These are phyloP conservation scores for Colletotrichum sp. DNA, from an alignment of 2,329 filamentous ascomycete genomes.

Conservation along the genomic window DNA sequence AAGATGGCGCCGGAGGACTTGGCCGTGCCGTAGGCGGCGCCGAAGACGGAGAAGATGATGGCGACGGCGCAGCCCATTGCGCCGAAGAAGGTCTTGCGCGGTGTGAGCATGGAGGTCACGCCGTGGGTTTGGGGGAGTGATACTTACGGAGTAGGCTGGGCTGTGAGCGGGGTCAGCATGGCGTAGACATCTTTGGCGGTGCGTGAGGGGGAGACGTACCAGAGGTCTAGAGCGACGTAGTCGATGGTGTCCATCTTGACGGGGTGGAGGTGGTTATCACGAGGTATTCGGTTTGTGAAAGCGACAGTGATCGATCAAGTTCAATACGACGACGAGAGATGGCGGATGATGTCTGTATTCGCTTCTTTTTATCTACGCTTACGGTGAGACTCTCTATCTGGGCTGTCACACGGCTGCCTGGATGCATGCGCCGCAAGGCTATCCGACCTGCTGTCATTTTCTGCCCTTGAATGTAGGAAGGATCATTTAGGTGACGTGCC, in stretches of 20 bases:
- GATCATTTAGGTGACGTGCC: background rate
- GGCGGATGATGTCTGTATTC: background rate
- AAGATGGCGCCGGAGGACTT: slow-evolving; percentile 50
- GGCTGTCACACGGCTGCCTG: background rate
- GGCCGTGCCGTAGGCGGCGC: slow-evolving; percentile 49
- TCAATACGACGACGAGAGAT: background rate
- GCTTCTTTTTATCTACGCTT: background rate
- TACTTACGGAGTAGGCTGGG: slow-evolving; percentile 49
- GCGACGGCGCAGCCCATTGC: slow-evolving; percentile 46
- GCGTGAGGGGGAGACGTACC: slow-evolving; percentile 29
- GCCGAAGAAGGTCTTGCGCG: slow-evolving; percentile 44
- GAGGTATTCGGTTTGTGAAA: background rate
- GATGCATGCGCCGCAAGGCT: background rate
- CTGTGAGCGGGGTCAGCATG: slow-evolving; percentile 27
- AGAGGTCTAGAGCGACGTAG: slow-evolving; percentile 38
- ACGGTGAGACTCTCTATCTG: background rate
- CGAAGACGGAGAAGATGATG: slow-evolving; percentile 59
- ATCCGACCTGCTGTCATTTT: background rate
- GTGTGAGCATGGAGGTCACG: background rate
- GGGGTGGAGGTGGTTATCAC: background rate
- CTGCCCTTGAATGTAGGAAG: background rate
- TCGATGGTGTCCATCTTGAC: slow-evolving; percentile 32
- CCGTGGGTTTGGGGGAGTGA: background rate
- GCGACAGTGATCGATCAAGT: background rate
- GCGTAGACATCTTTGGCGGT: background rate